Base-by-base conservation (phyloP, 2,329 filamentous ascomycete genomes). In the Arthrobotrys conoides region DNA sequence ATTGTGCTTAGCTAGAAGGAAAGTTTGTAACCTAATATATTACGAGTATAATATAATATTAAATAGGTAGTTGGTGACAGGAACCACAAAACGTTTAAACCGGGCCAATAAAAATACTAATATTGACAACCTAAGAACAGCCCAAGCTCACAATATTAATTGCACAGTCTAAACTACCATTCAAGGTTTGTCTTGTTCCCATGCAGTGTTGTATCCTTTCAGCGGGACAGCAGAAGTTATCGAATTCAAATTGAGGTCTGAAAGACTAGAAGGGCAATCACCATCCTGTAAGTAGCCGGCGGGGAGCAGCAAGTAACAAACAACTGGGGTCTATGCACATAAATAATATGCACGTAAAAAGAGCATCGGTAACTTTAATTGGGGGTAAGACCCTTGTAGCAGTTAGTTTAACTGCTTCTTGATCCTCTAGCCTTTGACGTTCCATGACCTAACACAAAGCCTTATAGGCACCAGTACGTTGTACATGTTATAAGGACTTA, bases 201-300 rank as follows among this genome's bases (percentile, higher is more conserved):
- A 38, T 59, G 53, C n/a, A 41, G 38, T 59, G 53, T 38, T 59
- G 18, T 38, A 59, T 59, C 33, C 53, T 59, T 36, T 38, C 53
- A 38, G 16, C 30, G 10, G 14, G 30, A 22, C 10, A 59, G 30
- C 18, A 59, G 33, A 14, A 59, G n/a, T 22, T 27, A 38, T 36
- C n/a, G 22, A n/a, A 22, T 59, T 8, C 30, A 6, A n/a, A n/a
- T n/a, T n/a, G n/a, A 38, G 2, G 8, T 9, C 20, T 6, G 4
- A 59, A 59, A 59, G 53, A 6, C 10, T 38, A 36, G 20, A 20
- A 20, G 18, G 33, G 18, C 53, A 59, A 59, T 59, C 53, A 59
- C 53, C 16, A 38, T 22, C 33, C 53, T 59, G 53, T 59, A 38
- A 38, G 33, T 59, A 59, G 30, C 53, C 53, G 53, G 3, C 44